Conservation (phyloP, 2,329 filamentous ascomycete genomes). For the Ilyonectria mors-panacis region DNA sequence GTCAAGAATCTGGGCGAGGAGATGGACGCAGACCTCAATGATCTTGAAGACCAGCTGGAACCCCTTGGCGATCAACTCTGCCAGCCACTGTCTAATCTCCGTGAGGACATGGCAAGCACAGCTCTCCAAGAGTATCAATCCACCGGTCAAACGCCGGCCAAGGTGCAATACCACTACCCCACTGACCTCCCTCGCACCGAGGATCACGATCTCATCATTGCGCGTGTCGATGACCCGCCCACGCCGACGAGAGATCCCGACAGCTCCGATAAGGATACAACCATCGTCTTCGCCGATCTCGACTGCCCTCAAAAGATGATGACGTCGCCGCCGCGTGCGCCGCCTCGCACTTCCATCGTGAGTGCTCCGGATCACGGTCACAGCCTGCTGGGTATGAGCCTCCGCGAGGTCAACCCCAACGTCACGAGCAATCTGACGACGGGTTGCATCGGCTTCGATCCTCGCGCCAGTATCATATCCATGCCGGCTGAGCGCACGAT, state of each 20-base stretch:
- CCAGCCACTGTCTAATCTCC: constrained; percentile 79
- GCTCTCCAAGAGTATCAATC: constrained; percentile 84
- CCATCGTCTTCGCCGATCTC: constrained; percentile 60
- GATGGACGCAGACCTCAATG: constrained; percentile 72
- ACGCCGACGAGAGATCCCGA: constrained; percentile 43
- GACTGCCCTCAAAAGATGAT: constrained; percentile 44
- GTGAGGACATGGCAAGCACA: constrained; percentile 75
- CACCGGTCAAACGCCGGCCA: constrained; percentile 90
- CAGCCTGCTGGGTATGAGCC: constrained; percentile 58
- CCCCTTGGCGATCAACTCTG: constrained; percentile 74
- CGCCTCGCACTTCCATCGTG: constrained; percentile 48
- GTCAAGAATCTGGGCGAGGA: constrained; percentile 79
- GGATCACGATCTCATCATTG: constrained; percentile 61
- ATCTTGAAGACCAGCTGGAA: constrained; percentile 72
- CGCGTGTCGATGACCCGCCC: constrained; percentile 55
- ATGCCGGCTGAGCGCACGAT: constrained; percentile 60
- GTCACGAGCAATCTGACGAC: constrained; percentile 60
- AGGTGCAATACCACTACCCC: constrained; percentile 85
- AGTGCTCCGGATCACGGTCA: constrained; percentile 48
- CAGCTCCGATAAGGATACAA: constrained; percentile 55
- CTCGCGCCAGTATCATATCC: constrained; percentile 59
- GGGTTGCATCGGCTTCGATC: constrained; percentile 58
- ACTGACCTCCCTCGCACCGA: constrained; percentile 82
- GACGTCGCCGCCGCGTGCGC: constrained; percentile 52
- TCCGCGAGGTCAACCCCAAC: constrained; percentile 71